A percentile compares a stretch with the other conserved stretches of the same genome.
Conservation (phyloP, 257 asterid species). For the Anisodus tanguticus region DNA sequence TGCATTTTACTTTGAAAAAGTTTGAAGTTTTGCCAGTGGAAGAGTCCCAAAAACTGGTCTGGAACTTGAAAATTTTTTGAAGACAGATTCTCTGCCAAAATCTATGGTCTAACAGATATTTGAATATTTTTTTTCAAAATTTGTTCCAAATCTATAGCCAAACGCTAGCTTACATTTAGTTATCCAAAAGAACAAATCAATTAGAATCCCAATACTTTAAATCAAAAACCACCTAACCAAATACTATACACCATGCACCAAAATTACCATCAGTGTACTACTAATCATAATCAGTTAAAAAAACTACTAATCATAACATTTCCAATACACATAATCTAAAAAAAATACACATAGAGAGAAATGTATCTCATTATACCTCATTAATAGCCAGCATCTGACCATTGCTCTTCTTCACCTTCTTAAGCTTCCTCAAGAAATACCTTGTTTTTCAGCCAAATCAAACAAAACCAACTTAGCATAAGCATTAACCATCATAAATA, state of each 20-base stretch:
- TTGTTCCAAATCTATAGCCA: no score
- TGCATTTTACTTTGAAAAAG: no score
- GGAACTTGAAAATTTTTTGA: no score
- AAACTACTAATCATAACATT: background rate
- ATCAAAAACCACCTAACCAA: background rate
- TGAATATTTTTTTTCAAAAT: no score
- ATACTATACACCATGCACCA: background rate
- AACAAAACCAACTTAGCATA: background rate
- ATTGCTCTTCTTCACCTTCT: slow-evolving; percentile 87
- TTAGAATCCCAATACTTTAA: background rate
- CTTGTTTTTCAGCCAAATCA: slow-evolving; percentile 33
- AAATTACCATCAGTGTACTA: background rate
- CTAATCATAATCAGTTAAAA: background rate
- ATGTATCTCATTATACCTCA: slow-evolving; percentile 52
- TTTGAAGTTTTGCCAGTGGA: background rate
- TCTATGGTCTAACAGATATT: no score
- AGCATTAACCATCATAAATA: background rate
- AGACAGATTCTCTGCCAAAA: no score
- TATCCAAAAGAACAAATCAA: background rate
- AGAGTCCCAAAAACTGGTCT: no score
- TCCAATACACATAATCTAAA: background rate
- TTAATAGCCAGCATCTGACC: slow-evolving; percentile 89
- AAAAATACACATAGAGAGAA: background rate
- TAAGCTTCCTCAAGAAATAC: slow-evolving; percentile 88
- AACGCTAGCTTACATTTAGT: background rate